Conservation (phyloP, 768 basidiomycete genomes). For the Boletus sp. region DNA sequence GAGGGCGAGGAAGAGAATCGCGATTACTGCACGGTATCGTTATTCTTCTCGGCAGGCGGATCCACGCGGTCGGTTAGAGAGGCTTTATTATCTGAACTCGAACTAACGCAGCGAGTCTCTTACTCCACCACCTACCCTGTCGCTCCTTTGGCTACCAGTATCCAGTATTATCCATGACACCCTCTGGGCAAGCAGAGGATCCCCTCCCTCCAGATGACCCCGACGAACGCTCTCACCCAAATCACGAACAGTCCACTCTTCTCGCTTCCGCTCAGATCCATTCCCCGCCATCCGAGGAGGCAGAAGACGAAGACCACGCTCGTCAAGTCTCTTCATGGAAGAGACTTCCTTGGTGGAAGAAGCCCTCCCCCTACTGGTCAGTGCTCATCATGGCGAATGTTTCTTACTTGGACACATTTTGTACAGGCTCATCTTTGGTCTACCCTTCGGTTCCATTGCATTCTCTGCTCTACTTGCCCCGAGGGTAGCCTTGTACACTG, state of each 20-base stretch:
- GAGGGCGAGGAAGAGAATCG: neutral
- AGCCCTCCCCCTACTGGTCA: slow-evolving; percentile 72
- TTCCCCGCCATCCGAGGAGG: slow-evolving; percentile 11
- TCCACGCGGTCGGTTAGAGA: neutral
- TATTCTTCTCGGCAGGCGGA: neutral
- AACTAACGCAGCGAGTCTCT: too few relatives aligned
- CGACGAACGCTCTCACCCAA: slow-evolving; percentile 42
- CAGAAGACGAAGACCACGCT: slow-evolving; percentile 29
- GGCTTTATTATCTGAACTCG: neutral
- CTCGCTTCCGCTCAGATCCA: slow-evolving; percentile 11
- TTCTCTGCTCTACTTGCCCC: slow-evolving; percentile 61
- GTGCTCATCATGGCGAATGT: slow-evolving; percentile 17
- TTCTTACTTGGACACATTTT: neutral
- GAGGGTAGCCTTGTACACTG: slow-evolving; percentile 70
- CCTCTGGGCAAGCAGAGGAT: slow-evolving; percentile 8
- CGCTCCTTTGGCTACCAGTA: neutral
- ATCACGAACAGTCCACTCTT: slow-evolving; percentile 37
- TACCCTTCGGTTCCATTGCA: slow-evolving; percentile 56
- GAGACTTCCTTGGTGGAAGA: slow-evolving; percentile 67
- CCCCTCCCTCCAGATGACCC: slow-evolving; percentile 44
- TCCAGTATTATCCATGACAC: slow-evolving; percentile 14
- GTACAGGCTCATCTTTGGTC: slow-evolving; percentile 48
- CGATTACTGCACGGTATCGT: neutral
- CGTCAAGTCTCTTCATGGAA: slow-evolving; percentile 26
- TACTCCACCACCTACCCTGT: neutral